phyloP scores from a whole-genome alignment of 306 rosid genomes.

The Lithocarpus polystachyus region DNA sequence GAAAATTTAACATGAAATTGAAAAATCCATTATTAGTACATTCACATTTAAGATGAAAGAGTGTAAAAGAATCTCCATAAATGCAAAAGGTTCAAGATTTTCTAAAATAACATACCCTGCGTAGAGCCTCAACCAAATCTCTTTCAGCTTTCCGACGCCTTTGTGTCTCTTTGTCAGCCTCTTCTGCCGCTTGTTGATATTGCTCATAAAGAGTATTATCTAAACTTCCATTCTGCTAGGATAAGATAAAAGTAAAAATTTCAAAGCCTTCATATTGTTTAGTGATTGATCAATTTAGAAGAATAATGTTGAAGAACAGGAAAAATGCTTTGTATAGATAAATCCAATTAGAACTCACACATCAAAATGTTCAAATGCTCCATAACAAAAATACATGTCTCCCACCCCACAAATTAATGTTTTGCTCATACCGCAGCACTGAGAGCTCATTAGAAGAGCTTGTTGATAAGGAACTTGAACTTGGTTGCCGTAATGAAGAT shows the following conservation, averaged over 20 bases:
- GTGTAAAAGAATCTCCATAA: background rate
- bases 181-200: background rate
- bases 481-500: too few relatives aligned
- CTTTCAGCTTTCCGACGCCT: background rate
- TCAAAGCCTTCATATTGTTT: background rate
- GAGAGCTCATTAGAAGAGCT: background rate
- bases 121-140: background rate
- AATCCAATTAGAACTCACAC: too few relatives aligned
- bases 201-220: background rate
- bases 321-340: too few relatives aligned
- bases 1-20: background rate
- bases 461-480: too few relatives aligned
- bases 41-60: background rate
- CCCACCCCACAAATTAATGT: background rate
- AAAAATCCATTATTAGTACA: background rate
- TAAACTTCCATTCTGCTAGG: background rate
- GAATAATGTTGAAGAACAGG: background rate
- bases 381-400: too few relatives aligned
- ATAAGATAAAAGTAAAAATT: background rate
- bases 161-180: background rate
- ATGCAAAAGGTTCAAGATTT: background rate
- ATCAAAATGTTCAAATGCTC: too few relatives aligned
- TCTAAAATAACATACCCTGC: background rate
- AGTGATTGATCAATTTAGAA: background rate
- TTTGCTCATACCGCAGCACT: background rate